phyloP scores from a whole-genome alignment of 1,284 basidiomycete genomes.

The Tilletia walkeri region DNA sequence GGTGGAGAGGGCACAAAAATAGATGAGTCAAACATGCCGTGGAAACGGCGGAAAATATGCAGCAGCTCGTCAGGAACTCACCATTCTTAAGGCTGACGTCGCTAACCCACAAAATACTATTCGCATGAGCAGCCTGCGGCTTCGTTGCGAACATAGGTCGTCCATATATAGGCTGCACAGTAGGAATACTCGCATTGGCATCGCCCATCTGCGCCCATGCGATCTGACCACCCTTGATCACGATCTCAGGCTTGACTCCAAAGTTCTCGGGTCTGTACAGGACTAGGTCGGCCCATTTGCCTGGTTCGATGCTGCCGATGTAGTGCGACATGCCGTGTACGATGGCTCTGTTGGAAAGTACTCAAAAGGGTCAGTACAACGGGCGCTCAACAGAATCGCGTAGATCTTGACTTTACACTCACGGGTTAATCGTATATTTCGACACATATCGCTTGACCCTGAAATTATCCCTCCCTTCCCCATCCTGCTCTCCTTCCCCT shows the following conservation, averaged over 20 bases:
- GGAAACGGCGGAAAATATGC: neutral
- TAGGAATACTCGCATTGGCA: slow-evolving; percentile 80
- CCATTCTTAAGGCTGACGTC: slow-evolving; percentile 67
- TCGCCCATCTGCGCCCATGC: slow-evolving; percentile 89
- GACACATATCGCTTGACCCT: slow-evolving; percentile 95
- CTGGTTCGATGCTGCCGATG: slow-evolving; percentile 78
- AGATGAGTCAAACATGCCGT: too few species aligned
- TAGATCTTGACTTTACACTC: slow-evolving; percentile 54
- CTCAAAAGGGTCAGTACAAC: neutral
- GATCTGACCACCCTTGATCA: slow-evolving; percentile 91
- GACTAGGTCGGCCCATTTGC: slow-evolving; percentile 86
- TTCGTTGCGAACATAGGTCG: slow-evolving; percentile 86
- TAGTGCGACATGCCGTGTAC: slow-evolving; percentile 86
- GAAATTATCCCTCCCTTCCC: slow-evolving; percentile 74
- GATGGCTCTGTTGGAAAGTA: slow-evolving; percentile 68
- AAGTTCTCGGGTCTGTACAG: slow-evolving; percentile 92
- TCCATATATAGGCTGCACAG: slow-evolving; percentile 80
- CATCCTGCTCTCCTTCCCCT: slow-evolving; percentile 59
- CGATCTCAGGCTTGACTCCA: slow-evolving; percentile 84
- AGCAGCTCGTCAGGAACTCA: slow-evolving; percentile 35
- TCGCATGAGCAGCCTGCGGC: slow-evolving; percentile 71
- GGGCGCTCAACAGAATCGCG: neutral
- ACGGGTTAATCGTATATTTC: slow-evolving; percentile 98
- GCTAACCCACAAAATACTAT: slow-evolving; percentile 84
- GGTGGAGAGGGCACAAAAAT: neutral